Evolutionary conservation across 2,329 filamentous ascomycete genomes (phyloP), one percentile per base, ranked within the genome.

Genomic region (Orbilia quercus): DNA sequence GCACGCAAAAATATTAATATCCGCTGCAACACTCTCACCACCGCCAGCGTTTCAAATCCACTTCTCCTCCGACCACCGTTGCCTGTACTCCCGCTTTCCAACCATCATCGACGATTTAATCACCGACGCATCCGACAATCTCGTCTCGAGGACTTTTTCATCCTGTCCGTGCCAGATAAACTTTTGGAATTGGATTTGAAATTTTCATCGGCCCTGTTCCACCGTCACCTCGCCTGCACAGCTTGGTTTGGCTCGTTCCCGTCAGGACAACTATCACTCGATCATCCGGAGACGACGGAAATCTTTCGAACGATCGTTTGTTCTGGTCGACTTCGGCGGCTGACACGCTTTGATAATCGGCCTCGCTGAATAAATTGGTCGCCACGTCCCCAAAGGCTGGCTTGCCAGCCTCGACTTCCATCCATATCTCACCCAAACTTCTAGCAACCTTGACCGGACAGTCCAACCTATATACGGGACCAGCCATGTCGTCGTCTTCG

Each of bases 401-500:
- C 64, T 51, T 48, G 54, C 54, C 69, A 66, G 69, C 60, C 53
- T 72, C 23, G 48, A 34, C 62, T 16, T 18, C 50, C n/a, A n/a
- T 25, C 11, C 36, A 51, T 9, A 23, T 25, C 28, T n/a, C 16
- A 14, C 22, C 25, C 16, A 12, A 34, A 18, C 48, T 48, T 18
- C 23, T 34, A 4, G 20, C 14, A 2, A 31, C 42, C 38, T 48
- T 70, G 28, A 16, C 40, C 59, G 1, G 38, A 31, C 3, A 7
- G 25, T 34, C 28, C 14, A 16, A 9, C 9, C 44, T 47, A 59
- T 34, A 59, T 58, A 58, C 42, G 14, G 42, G 34, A 64, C 38
- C 50, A 25, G 18, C 53, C 16, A 73, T 73, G 69, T 73, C 69
- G 40, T 66, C 60, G 42, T 57, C 67, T 20, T 60, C 51, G 23